phyloP scores from a whole-genome alignment of 2,329 filamentous ascomycete species.

The Microdochium nivale region DNA sequence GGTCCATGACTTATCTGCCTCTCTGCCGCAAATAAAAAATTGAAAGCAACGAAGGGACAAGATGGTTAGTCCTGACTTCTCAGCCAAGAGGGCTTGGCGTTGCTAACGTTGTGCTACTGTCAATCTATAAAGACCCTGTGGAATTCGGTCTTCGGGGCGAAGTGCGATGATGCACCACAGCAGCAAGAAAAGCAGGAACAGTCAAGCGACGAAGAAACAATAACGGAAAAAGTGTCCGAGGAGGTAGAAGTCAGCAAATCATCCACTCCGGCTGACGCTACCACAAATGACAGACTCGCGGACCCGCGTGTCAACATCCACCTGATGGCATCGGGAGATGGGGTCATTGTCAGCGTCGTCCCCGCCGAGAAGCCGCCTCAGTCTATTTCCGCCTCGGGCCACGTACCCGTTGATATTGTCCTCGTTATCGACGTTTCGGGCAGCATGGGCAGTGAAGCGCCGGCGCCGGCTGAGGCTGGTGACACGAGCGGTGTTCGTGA shows the following conservation, averaged over 20 bases:
- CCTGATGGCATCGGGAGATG: background rate
- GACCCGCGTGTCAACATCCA: background rate
- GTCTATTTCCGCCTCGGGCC: slow-evolving; percentile 8
- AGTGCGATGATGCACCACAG: background rate
- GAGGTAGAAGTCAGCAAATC: background rate
- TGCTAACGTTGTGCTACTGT: too few relatives aligned
- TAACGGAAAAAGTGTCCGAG: background rate
- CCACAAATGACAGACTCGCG: too few relatives aligned
- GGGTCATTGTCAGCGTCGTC: background rate
- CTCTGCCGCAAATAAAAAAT: background rate
- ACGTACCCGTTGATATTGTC: slow-evolving; percentile 50
- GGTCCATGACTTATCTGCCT: background rate
- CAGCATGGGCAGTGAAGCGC: slow-evolving; percentile 43
- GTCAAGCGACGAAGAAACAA: background rate
- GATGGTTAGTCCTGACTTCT: background rate
- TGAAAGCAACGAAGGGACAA: background rate
- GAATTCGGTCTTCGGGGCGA: too few relatives aligned
- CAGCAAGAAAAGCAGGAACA: background rate
- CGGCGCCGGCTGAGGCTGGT: slow-evolving; percentile 29
- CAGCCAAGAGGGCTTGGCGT: background rate
- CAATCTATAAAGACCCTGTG: too few relatives aligned
- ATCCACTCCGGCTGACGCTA: background rate
- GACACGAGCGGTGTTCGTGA: slow-evolving; percentile 25
- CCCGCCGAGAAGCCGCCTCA: background rate
- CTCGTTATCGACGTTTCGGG: slow-evolving; percentile 53